Conservation (phyloP, 1,284 basidiomycete genomes). For the Rhodotorula sp. region DNA sequence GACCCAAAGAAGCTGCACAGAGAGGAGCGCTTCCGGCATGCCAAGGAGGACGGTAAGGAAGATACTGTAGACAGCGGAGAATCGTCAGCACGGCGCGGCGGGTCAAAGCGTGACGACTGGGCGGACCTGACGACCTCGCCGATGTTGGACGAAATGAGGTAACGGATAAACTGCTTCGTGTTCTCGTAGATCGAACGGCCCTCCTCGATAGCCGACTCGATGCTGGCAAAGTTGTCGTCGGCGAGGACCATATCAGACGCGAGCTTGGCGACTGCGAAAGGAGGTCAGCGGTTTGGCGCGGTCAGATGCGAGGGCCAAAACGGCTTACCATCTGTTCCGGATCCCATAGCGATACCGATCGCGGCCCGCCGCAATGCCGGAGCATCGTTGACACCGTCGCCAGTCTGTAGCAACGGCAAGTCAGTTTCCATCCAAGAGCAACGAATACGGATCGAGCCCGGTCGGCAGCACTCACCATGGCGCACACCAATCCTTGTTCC, state of each 20-base stretch:
- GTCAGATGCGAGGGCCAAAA: not conserved
- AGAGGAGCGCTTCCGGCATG: slow-evolving; percentile 97
- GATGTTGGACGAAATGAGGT: slow-evolving; percentile 86
- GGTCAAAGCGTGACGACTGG: not conserved
- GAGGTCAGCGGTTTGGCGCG: not conserved
- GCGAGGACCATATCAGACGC: slow-evolving; percentile 54
- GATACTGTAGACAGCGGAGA: slow-evolving; percentile 58
- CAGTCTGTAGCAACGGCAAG: slow-evolving; percentile 58
- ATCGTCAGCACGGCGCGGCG: not conserved
- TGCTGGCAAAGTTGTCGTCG: slow-evolving; percentile 54
- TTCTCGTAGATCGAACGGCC: slow-evolving; percentile 98
- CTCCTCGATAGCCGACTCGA: slow-evolving; percentile 59
- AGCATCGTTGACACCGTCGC: slow-evolving; percentile 65
- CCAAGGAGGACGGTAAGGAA: slow-evolving; percentile 95
- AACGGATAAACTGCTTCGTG: slow-evolving; percentile 94
- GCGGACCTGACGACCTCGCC: slow-evolving; percentile 85
- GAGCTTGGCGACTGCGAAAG: slow-evolving; percentile 46
- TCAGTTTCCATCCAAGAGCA: too few species aligned
- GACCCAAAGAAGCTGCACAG: slow-evolving; percentile 96
- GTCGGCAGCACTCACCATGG: slow-evolving; percentile 67
- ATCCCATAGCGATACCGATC: slow-evolving; percentile 54
- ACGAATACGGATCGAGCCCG: too few species aligned
- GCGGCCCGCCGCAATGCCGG: slow-evolving; percentile 52
- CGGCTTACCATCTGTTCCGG: slow-evolving; percentile 50
- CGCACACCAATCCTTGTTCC: slow-evolving; percentile 86